Base-by-base conservation (phyloP, 1,284 basidiomycete genomes). In the Leccinum pachyderme region DNA sequence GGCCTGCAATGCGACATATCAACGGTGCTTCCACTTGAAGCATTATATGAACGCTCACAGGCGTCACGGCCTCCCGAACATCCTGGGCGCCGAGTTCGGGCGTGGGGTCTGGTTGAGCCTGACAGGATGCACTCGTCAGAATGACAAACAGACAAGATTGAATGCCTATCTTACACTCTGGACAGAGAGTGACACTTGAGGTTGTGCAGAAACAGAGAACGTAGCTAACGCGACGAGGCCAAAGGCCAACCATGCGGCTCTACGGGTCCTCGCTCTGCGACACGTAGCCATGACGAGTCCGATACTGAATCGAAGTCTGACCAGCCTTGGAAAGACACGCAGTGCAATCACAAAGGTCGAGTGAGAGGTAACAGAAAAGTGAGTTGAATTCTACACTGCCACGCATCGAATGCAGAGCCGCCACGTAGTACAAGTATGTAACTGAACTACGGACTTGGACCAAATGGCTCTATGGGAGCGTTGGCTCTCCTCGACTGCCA, bases 191-290 rank as follows among this genome's bases (percentile, higher is more conserved):
- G 67, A 59, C 24, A 60, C 57, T 18, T 68, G 58, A 52, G 65
- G 64, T 49, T 74, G 72, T 12, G 76, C 75, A 15, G 72, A 68
- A 27, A 68, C 58, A 27, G 76, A 71, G 35, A 75, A 65, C 2
- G 72, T 74, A 49, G 77, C 70, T 33, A 83, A 65, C 47, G 77
- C 78, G 59, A 83, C 69, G 55, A 85, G 72, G 48, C 77, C 80
- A 66, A 82, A 81, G 45, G 80, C 80, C 39, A 85, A 67, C 81
- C 82, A 85, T 39, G 75, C 82, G 54, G 81, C 83, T 60, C 89
- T 91, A 62, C 78, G 65, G 56, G 58, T 61, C 35, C 58, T 61
- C 46, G 59, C 58, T 55, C 59, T 52, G 24, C 49, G 57, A 60
- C 66, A 55, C 44, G 35, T 27, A 45, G 56, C 22, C 66, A 68